A percentile compares a stretch with the other conserved stretches of the same genome.
Evolutionary conservation across 2,329 filamentous ascomycete genomes (phyloP).

Genomic region (Leptodontidium sp.): DNA sequence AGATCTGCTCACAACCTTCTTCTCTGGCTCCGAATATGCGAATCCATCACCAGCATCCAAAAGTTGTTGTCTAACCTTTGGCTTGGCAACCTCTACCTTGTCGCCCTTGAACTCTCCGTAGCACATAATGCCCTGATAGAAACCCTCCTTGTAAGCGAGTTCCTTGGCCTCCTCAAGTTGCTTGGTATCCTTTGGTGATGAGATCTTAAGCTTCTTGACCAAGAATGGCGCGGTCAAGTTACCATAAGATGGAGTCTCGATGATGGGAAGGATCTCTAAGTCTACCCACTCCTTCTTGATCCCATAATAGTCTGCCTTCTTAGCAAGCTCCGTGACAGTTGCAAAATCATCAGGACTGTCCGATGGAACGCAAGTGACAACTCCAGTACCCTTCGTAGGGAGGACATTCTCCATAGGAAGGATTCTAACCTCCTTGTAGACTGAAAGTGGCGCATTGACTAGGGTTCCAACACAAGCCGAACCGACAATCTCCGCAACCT

Average conservation of each 20-base stretch:
- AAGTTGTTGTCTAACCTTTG: constrained; percentile 80
- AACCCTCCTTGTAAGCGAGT: constrained; percentile 95
- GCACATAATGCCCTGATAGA: constrained; percentile 92
- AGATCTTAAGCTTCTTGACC: constrained; percentile 94
- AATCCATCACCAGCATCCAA: constrained; percentile 83
- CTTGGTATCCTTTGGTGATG: constrained; percentile 92
- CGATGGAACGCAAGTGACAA: constrained; percentile 94
- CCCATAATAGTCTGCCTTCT: constrained; percentile 95
- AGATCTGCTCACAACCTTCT: constrained; percentile 86
- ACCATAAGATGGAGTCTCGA: constrained; percentile 86
- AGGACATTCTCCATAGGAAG: constrained; percentile 95
- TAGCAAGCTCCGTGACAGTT: constrained; percentile 84
- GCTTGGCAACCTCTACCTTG: constrained; percentile 86
- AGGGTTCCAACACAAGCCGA: constrained; percentile 87
- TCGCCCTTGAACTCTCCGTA: constrained; percentile 89
- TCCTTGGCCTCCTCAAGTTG: constrained; percentile 95
- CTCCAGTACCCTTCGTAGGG: constrained; percentile 92
- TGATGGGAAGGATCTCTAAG: constrained; percentile 87
- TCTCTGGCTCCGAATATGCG: constrained; percentile 92
- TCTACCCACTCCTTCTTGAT: constrained; percentile 98
- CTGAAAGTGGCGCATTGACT: constrained; percentile 86
- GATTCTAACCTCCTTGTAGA: constrained; percentile 85
- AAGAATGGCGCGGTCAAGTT: constrained; percentile 84
- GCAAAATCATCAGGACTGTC: constrained; percentile 97
- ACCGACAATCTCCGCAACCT: constrained; percentile 78